phyloP scores from a whole-genome alignment of 2,329 filamentous ascomycete genomes.

The Bipolaris cookei region DNA sequence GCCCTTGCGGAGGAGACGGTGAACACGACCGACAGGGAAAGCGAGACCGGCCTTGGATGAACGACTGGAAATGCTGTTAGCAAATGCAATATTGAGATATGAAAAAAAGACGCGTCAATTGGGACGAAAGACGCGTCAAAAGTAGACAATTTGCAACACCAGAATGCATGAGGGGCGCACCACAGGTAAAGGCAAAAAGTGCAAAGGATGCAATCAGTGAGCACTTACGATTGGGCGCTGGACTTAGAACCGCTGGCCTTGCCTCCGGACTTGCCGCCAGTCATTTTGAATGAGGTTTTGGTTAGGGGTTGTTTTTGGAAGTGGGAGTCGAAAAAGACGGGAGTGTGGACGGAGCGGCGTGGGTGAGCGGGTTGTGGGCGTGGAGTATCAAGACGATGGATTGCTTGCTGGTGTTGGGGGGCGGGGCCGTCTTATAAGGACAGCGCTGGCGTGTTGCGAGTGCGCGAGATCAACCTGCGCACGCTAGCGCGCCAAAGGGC shows the following conservation, averaged over 20 bases:
- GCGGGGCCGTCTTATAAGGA: constrained; percentile 51
- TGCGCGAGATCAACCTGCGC: constrained; percentile 50
- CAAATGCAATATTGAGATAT: constrained; percentile 21
- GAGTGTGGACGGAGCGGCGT: constrained; percentile 19
- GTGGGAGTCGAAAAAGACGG: constrained; percentile 32
- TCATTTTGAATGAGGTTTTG: constrained; percentile 78
- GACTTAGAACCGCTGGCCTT: constrained; percentile 97
- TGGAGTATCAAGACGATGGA: constrained; percentile 48
- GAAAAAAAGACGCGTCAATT: constrained; percentile 13
- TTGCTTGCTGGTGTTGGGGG: constrained; percentile 49
- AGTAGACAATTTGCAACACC: background rate
- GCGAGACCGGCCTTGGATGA: constrained; percentile 99
- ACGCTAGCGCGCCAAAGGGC: constrained; percentile 39
- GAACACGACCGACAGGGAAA: constrained; percentile 98
- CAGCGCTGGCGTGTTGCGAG: constrained; percentile 46
- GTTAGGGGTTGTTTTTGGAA: constrained; percentile 47
- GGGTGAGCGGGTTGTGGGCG: constrained; percentile 38
- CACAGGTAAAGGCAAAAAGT: background rate
- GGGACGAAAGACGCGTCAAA: constrained; percentile 29
- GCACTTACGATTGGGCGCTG: constrained; percentile 94
- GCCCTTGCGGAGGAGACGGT: constrained; percentile 97
- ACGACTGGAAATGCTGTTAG: constrained; percentile 68
- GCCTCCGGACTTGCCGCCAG: constrained; percentile 99
- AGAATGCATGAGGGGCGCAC: constrained; percentile 10
- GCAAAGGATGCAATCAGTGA: constrained; percentile 17